Evolutionary conservation across 768 basidiomycete species (phyloP), one percentile per base, ranked within the genome.

Genomic region (Serendipita vermifera): DNA sequence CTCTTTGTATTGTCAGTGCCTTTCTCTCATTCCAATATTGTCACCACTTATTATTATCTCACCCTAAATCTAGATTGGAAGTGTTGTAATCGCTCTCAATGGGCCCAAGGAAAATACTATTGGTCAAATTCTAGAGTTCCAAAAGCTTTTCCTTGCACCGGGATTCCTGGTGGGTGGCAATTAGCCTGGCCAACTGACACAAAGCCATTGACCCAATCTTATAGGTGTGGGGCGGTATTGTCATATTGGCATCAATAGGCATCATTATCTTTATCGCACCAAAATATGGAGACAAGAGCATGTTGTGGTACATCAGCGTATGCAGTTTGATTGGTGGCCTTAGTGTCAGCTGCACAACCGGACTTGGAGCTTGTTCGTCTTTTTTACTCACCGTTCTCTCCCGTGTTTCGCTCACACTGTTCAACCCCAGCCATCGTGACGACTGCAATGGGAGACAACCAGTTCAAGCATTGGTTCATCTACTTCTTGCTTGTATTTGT

Each of bases 251-350:
- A 1, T 76, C 85, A 2, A 64, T 90, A 24, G 73, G 74, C n/a
- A 83, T 93, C 61, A 77, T 89, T 43, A 74, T 94, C 64, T 87
- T 79, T 69, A 86, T 89, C 57, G 89, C 81, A 1, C 91, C 90
- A 6, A 82, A 70, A 78, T 91, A 56, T 59, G 93, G 94, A 51
- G 90, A 85, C 70, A 81, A 81, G 70, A 87, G 81, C 64, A 96
- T 97, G 94, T 69, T 98, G 54, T 90, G 87, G 87, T 89, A 94
- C 68, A 93, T 98, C 60, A 73, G 77, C 38, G 87, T 99, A 40
- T 99, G 96, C 70, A 89, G 85, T 60, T 83, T 97, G 77, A 97
- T 99, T 64, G 96, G 96, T 15, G 96, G 96, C 0, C 83, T 94
- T 46, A 87, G 85, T 57, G 90, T 94, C 61, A 89, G 86, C 62